A percentile compares a stretch with the other conserved stretches of the same genome.
phyloP scores from a whole-genome alignment of 768 basidiomycete genomes.

The Termitomyces sp. region DNA sequence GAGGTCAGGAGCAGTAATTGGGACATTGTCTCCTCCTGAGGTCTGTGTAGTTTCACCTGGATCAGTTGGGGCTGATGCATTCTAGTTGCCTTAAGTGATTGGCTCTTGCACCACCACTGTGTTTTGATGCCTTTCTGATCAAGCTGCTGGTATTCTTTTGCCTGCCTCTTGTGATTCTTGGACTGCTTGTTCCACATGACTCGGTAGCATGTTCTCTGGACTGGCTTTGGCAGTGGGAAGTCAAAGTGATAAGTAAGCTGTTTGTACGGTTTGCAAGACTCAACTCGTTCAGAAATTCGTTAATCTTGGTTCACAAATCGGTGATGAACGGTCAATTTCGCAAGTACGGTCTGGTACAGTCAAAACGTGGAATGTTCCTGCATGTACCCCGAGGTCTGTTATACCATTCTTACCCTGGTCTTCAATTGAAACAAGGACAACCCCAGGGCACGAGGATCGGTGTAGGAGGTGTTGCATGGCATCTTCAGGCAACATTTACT shows the following conservation, averaged over 20 bases:
- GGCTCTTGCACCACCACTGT: no score
- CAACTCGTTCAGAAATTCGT: slow-evolving; percentile 61
- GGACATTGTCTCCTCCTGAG: no score
- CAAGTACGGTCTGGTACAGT: slow-evolving; percentile 92
- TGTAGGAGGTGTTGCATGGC: slow-evolving; percentile 97
- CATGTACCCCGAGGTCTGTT: slow-evolving; percentile 75
- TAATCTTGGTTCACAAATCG: slow-evolving; percentile 96
- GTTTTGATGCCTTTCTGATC: no score
- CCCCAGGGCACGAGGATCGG: slow-evolving; percentile 81
- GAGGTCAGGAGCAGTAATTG: no score
- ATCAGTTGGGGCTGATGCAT: no score
- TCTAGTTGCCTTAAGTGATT: no score
- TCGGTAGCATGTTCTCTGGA: no score
- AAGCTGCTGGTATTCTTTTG: no score
- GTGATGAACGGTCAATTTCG: slow-evolving; percentile 92
- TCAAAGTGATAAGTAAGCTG: slow-evolving; percentile 58
- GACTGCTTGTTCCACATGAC: no score
- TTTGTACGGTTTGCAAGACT: background rate
- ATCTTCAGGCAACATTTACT: slow-evolving; percentile 84
- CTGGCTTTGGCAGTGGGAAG: no score
- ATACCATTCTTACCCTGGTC: slow-evolving; percentile 1
- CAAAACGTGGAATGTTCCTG: slow-evolving; percentile 94
- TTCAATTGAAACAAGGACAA: slow-evolving; percentile 3
- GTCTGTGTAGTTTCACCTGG: no score
- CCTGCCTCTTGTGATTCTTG: no score